These are phyloP conservation scores for Fusarium siculi DNA, from an alignment of 2,329 filamentous ascomycete genomes.

Conservation along the genomic window DNA sequence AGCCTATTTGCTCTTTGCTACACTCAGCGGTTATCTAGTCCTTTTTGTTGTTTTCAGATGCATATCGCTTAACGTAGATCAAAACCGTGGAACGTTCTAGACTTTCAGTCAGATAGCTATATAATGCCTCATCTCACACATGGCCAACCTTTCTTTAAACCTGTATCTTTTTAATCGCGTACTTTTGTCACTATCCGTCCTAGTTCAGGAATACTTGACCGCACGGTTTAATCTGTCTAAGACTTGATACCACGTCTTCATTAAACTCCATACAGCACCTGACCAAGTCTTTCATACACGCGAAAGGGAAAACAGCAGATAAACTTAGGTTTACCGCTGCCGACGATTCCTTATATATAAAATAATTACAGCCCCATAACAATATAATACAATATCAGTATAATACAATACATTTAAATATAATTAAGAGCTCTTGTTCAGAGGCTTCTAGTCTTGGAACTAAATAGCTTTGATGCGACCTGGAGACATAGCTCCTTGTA, in stretches of 20 bases:
- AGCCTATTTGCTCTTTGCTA: neutral
- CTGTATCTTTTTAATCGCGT: neutral
- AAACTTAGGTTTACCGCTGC: neutral
- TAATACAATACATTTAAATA: neutral
- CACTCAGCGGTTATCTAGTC: neutral
- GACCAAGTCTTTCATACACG: neutral
- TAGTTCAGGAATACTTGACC: neutral
- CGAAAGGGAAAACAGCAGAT: neutral
- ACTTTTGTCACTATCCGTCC: neutral
- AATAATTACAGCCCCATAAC: neutral
- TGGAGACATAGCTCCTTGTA: neutral
- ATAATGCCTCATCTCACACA: neutral
- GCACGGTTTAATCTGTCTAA: neutral
- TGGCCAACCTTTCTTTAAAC: neutral
- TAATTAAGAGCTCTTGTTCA: neutral
- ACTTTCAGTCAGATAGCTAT: neutral
- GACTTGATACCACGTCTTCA: no score
- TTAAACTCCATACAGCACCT: neutral
- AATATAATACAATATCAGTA: neutral
- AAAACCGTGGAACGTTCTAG: neutral
- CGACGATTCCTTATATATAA: no score
- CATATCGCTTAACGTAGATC: neutral
- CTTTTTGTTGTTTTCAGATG: neutral
- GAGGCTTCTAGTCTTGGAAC: neutral
- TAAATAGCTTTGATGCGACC: neutral